A percentile compares a stretch with the other conserved stretches of the same genome.
Conservation (phyloP, 305 asterid species). For the Solanum chacoense region DNA sequence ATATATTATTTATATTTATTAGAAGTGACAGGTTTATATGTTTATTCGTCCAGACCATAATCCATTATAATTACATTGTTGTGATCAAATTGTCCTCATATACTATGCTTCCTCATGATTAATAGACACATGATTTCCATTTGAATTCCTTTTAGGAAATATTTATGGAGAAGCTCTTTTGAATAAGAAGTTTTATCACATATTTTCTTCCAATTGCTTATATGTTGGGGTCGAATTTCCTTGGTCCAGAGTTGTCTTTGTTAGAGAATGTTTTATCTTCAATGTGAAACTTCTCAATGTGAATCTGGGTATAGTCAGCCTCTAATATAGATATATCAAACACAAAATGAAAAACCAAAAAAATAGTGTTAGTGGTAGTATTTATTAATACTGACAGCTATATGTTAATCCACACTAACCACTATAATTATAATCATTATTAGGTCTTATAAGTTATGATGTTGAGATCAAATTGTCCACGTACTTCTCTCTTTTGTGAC, state of each 20-base stretch:
- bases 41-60: background rate
- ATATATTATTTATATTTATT: background rate
- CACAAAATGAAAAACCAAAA: background rate
- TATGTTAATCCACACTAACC: background rate
- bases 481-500: background rate
- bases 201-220: background rate
- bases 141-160: background rate
- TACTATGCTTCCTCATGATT: background rate
- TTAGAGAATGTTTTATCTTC: background rate
- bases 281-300: fast-evolving
- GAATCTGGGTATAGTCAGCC: fast-evolving
- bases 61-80: background rate
- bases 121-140: background rate
- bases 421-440: background rate
- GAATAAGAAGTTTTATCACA: background rate
- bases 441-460: background rate
- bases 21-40: background rate
- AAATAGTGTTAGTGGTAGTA: background rate
- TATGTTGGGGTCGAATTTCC: background rate
- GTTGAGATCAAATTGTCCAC: background rate
- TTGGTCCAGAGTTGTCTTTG: background rate
- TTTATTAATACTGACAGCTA: background rate
- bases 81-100: background rate
- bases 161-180: background rate
- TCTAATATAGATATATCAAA: too few species aligned